phyloP scores from a whole-genome alignment of 495 filamentous ascomycete genomes.

The Lentithecium fluviatile region DNA sequence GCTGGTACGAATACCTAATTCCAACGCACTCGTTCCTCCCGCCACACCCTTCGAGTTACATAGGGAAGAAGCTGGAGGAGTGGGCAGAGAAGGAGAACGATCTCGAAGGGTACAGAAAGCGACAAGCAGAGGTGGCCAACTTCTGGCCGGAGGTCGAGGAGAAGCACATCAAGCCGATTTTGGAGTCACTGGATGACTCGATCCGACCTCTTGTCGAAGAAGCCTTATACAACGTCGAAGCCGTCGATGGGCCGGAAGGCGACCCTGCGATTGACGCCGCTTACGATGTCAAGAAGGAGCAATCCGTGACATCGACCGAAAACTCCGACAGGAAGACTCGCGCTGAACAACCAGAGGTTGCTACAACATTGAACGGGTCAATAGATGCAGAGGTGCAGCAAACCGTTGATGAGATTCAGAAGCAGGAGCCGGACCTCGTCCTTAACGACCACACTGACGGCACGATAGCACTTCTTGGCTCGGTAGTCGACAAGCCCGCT shows the following conservation, averaged over 20 bases:
- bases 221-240: slow-evolving; percentile 45
- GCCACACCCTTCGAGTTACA: slow-evolving; percentile 80
- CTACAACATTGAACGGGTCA: neutral
- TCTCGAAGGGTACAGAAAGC: slow-evolving; percentile 60
- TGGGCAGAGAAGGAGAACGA: slow-evolving; percentile 69
- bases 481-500: slow-evolving; percentile 29
- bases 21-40: slow-evolving; percentile 88
- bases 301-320: too few relatives aligned
- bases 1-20: slow-evolving; percentile 95
- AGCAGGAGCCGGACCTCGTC: slow-evolving; percentile 3
- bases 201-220: slow-evolving; percentile 46
- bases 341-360: too few relatives aligned
- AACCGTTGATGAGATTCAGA: slow-evolving; percentile 8
- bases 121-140: slow-evolving; percentile 71
- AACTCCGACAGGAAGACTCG: too few relatives aligned
- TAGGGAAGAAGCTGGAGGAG: slow-evolving; percentile 75
- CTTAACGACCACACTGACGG: slow-evolving; percentile 15
- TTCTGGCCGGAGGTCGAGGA: slow-evolving; percentile 83
- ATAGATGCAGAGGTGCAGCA: slow-evolving; percentile 10
- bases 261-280: slow-evolving; percentile 26
- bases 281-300: slow-evolving; percentile 26
- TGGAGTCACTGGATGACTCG: slow-evolving; percentile 54
- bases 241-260: slow-evolving; percentile 31
- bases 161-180: slow-evolving; percentile 69
- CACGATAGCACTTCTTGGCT: slow-evolving; percentile 16